Evolutionary conservation across 2,329 filamentous ascomycete species (phyloP), one percentile per base, ranked within the genome.

Genomic region (Didymella segeticola): DNA sequence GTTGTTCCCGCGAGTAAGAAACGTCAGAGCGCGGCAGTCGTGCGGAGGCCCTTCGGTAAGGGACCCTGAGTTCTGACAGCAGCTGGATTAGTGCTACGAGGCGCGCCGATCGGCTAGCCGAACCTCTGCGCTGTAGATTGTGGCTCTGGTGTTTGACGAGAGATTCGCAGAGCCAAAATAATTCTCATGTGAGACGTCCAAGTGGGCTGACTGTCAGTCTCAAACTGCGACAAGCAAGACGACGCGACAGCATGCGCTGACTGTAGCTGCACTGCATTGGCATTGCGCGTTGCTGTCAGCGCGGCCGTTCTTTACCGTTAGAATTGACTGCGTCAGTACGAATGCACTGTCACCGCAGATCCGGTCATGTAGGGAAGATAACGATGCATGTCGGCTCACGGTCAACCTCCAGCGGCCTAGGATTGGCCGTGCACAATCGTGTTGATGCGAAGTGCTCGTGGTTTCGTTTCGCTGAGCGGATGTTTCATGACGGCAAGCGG

Each of bases 401-500:
- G 38, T 15, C 19, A 8, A 17, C 25, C 36, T 46, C 36, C 53
- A 27, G 30, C 19, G n/a, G 23, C 17, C 42, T 46, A 15, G 36
- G 47, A 47, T 50, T 53, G 53, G 53, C 22, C 14, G 17, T 47
- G 19, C 22, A 6, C 31, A 31, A 26, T 48, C 4, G 26, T 39
- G 33, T 48, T 36, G 42, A 31, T 38, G 47, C 41, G 30, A 43
- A 30, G 53, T 31, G 46, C 42, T 48, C 38, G 42, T 42, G 41
- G 53, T 47, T 56, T 56, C 47, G 53, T 56, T 56, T 50, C 46
- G 14, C 34, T 43, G 36, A 41, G 34, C 36, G 36, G 39, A 46
- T 34, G 53, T 51, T 56, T 56, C 53, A 56, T 31, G 26, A 39
- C 46, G 46, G 46, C 45, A 34, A 36, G 53, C 47, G 53, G 46